These are phyloP conservation scores for Xylaria sp. DNA, from an alignment of 2,329 filamentous ascomycete genomes.

Conservation along the genomic window DNA sequence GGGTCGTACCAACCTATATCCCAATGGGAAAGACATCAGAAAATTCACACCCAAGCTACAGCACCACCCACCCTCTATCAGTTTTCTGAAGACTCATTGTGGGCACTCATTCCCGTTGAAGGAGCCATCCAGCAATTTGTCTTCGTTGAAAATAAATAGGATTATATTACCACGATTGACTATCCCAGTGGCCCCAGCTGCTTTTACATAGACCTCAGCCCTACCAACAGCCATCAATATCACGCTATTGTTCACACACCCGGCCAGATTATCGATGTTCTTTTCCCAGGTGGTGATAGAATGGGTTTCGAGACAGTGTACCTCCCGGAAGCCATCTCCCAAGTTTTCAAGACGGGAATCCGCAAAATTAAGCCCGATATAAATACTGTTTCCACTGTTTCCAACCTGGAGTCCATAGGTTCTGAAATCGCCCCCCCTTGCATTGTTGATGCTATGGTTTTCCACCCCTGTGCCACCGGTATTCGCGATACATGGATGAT, in stretches of 20 bases:
- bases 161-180: not conserved
- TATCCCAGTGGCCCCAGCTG: constrained; percentile 18
- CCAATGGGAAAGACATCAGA: constrained; percentile 6
- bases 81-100: not conserved
- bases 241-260: too few relatives aligned
- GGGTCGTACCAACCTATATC: too few relatives aligned
- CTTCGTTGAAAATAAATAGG: constrained; percentile 17
- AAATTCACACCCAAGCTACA: constrained; percentile 12
- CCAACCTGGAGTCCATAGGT: too few relatives aligned
- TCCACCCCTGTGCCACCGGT: constrained; percentile 28
- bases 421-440: constrained; percentile 16
- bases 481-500: constrained; percentile 35
- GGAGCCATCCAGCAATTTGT: constrained; percentile 14
- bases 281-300: too few relatives aligned
- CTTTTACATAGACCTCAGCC: not conserved
- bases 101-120: constrained; percentile 9
- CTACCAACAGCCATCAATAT: too few relatives aligned
- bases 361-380: not conserved
- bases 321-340: too few relatives aligned
- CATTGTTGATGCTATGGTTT: constrained; percentile 31
- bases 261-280: too few relatives aligned
- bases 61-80: constrained; percentile 30
- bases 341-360: too few relatives aligned
- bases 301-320: too few relatives aligned
- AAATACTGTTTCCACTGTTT: not conserved